phyloP scores from a whole-genome alignment of 73 alveolate species.

The Durusdinium trenchii region DNA sequence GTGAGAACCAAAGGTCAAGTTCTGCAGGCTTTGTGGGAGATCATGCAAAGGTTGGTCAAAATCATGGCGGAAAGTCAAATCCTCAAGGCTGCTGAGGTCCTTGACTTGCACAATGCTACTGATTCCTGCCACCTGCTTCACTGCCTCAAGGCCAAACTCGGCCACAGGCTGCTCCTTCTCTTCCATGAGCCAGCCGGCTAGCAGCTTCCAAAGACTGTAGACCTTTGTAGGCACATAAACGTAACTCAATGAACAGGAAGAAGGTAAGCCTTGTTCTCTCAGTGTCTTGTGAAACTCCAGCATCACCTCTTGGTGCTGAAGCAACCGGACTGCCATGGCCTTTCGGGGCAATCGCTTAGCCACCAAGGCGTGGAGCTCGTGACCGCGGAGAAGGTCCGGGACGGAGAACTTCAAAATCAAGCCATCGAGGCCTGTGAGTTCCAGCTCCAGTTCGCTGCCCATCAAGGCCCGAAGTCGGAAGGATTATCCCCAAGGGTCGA shows the following conservation, averaged over 20 bases:
- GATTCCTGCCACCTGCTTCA: constrained; percentile 26
- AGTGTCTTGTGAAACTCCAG: not conserved
- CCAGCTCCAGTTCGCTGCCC: not conserved
- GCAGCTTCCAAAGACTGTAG: constrained; percentile 27
- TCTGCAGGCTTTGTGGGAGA: not conserved
- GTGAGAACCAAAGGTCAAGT: constrained; percentile 35
- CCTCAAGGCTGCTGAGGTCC: constrained; percentile 9
- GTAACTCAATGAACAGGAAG: not conserved
- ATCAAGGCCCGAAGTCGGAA: not conserved
- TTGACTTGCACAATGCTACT: not conserved
- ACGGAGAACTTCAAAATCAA: not conserved
- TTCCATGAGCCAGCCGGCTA: not conserved
- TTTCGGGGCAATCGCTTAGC: not conserved
- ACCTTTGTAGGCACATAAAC: constrained; percentile 30
- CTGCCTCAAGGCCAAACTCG: constrained; percentile 12
- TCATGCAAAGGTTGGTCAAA: not conserved
- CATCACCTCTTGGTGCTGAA: constrained; percentile 10
- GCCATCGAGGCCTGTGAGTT: constrained; percentile 18
- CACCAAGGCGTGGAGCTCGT: constrained; percentile 1
- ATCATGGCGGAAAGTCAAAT: not conserved
- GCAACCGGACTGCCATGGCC: constrained; percentile 12
- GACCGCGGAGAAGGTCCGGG: not conserved
- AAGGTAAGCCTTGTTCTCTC: constrained; percentile 27
- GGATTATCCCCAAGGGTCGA: too few relatives aligned
- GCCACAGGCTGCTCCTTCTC: not conserved